These are phyloP conservation scores for Xerocomellus dryophilus DNA, from an alignment of 768 basidiomycete species.

Conservation along the genomic window DNA sequence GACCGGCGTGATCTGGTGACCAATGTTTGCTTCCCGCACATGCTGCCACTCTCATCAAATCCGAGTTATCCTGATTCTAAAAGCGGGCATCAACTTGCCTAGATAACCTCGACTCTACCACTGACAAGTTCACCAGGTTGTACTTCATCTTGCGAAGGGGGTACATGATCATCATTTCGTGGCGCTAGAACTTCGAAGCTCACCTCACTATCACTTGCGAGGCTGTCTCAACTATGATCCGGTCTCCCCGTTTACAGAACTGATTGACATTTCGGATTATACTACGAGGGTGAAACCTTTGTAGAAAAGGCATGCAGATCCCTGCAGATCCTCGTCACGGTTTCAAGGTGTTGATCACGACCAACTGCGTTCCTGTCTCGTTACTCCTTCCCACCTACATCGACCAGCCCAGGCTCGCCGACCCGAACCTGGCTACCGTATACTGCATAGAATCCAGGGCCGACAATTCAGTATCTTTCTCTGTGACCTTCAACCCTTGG, in stretches of 20 bases:
- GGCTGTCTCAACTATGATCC: conserved; percentile 18
- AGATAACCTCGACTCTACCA: conserved; percentile 10
- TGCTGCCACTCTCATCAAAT: conserved; percentile 7
- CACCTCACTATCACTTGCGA: conserved; percentile 12
- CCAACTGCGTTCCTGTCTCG: conserved; percentile 20
- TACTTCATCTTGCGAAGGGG: conserved; percentile 21
- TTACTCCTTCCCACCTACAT: conserved; percentile 2
- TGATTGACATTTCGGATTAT: conserved; percentile 15
- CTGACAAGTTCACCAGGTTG: neutral
- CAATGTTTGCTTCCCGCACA: neutral
- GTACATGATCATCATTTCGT: neutral
- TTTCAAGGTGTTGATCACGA: conserved; percentile 19
- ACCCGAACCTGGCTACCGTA: neutral
- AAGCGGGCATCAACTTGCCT: conserved; percentile 11
- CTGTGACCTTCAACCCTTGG: neutral
- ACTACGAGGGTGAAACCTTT: conserved; percentile 12
- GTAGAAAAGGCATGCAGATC: conserved; percentile 14
- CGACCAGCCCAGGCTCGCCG: neutral
- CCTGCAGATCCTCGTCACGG: conserved; percentile 22
- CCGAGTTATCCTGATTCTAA: conserved; percentile 8
- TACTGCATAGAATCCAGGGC: conserved; percentile 8
- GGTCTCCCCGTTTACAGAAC: conserved; percentile 11
- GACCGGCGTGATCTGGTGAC: conserved; percentile 5
- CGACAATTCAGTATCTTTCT: conserved; percentile 3
- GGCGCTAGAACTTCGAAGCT: neutral